Percentiles rank a stretch among this genome's conserved stretches.
Conservation (phyloP, 345 rosid genomes). For the Gossypium thurberi region DNA sequence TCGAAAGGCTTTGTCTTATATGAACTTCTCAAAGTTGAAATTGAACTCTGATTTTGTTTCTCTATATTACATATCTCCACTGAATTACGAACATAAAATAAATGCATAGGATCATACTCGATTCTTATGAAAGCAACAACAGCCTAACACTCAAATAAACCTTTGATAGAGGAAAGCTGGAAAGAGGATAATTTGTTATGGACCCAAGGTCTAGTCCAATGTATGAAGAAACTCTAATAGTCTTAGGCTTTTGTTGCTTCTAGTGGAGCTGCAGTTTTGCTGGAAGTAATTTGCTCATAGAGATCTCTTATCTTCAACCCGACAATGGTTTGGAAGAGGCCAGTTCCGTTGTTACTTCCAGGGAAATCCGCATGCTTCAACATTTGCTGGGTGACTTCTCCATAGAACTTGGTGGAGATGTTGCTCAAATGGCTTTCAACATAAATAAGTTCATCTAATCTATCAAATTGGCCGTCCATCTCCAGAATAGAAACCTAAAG, state of each 20-base stretch:
- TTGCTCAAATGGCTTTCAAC: constrained; percentile 93
- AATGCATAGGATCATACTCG: constrained; percentile 9
- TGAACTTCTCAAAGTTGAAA: constrained; percentile 12
- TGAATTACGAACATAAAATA: constrained; percentile 4
- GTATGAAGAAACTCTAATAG: neutral
- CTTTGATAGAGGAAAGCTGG: neutral
- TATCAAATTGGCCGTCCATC: constrained; percentile 96
- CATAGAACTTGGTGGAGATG: constrained; percentile 88
- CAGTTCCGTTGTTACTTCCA: constrained; percentile 93
- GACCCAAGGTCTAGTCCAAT: neutral
- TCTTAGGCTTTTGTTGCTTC: constrained; percentile 57
- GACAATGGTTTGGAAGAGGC: constrained; percentile 84
- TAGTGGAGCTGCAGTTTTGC: constrained; percentile 44
- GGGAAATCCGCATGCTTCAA: constrained; percentile 94
- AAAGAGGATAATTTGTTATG: neutral
- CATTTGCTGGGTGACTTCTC: constrained; percentile 95
- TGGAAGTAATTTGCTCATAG: constrained; percentile 61
- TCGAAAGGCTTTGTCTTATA: constrained; percentile 1
- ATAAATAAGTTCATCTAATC: constrained; percentile 91
- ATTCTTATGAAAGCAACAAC: constrained; percentile 9
- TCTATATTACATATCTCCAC: neutral
- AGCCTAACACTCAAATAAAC: constrained; percentile 18
- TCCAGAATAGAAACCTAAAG: constrained; percentile 83
- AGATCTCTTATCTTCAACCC: constrained; percentile 93
- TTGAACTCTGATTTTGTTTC: neutral